These are phyloP conservation scores for Globisporangium solare DNA, from an alignment of 352 stramenopile genomes.

Conservation along the genomic window DNA sequence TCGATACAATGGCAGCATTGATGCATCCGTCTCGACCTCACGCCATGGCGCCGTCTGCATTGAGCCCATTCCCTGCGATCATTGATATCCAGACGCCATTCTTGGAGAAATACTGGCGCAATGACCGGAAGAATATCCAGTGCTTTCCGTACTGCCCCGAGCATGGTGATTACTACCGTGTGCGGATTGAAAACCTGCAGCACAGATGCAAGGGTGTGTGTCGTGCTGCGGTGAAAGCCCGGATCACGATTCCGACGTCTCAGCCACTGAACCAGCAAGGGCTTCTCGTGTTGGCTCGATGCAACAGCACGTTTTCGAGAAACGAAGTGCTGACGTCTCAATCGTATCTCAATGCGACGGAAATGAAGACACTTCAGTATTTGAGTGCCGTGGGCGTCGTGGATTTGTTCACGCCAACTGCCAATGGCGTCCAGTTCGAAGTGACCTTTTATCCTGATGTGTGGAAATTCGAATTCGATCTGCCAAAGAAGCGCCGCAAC, in stretches of 20 bases:
- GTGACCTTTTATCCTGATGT: constrained; percentile 85
- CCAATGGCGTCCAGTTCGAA: constrained; percentile 59
- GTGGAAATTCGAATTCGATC: constrained; percentile 88
- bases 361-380: constrained; percentile 69
- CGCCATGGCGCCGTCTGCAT: constrained; percentile 6
- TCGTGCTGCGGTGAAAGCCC: constrained; percentile 69
- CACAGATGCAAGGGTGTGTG: constrained; percentile 84
- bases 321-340: constrained; percentile 50
- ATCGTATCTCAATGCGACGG: constrained; percentile 34
- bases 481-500: constrained; percentile 84
- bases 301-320: constrained; percentile 81
- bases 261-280: constrained; percentile 31
- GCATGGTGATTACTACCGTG: constrained; percentile 87
- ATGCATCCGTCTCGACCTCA: constrained; percentile 28
- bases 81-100: constrained; percentile 82
- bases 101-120: constrained; percentile 89
- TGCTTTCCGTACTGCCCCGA: constrained; percentile 89
- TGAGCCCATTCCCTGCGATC: constrained; percentile 34
- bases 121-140: constrained; percentile 91
- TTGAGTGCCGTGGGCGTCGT: constrained; percentile 66
- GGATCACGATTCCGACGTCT: constrained; percentile 46
- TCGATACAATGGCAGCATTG: constrained; percentile 50
- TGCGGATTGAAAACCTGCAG: constrained; percentile 81
- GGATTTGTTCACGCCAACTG: constrained; percentile 43
- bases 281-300: constrained; percentile 66